phyloP scores from a whole-genome alignment of 1,284 basidiomycete genomes.

The Pseudozyma hubeiensis region DNA sequence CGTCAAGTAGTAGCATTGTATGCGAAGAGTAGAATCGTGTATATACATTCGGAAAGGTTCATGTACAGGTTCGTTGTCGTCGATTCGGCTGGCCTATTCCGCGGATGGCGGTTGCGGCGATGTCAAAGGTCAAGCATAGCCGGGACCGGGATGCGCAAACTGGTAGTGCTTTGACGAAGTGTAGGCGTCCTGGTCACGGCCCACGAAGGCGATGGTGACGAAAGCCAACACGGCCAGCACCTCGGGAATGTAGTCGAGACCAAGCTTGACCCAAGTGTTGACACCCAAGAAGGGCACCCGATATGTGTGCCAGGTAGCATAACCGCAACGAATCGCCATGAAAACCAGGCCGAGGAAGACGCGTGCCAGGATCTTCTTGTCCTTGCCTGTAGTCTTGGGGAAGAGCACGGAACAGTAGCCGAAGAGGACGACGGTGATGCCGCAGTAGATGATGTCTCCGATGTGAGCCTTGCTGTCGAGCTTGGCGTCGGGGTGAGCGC shows the following conservation, averaged over 20 bases:
- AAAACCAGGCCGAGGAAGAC: slow-evolving; percentile 14
- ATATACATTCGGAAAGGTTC: no score
- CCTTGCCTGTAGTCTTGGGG: neutral
- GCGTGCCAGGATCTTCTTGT: slow-evolving; percentile 9
- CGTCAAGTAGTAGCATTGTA: no score
- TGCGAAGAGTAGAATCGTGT: no score
- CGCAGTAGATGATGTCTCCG: slow-evolving; percentile 17
- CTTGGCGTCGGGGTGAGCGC: neutral
- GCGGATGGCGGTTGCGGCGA: no score
- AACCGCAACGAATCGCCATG: slow-evolving; percentile 14
- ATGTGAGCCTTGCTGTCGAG: slow-evolving; percentile 14
- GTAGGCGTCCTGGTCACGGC: neutral
- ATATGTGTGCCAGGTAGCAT: slow-evolving; percentile 11
- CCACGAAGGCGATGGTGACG: slow-evolving; percentile 11
- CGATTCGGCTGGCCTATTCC: no score
- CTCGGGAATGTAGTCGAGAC: slow-evolving; percentile 18
- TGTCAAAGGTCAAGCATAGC: neutral
- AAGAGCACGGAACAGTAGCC: neutral
- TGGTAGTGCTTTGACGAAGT: neutral
- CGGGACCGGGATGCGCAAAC: neutral
- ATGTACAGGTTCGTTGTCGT: no score
- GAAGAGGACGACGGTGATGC: slow-evolving; percentile 10
- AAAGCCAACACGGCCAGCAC: slow-evolving; percentile 11
- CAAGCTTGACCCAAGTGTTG: slow-evolving; percentile 15
- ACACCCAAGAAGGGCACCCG: slow-evolving; percentile 9